These are phyloP conservation scores for Scorias spongiosa DNA, from an alignment of 2,329 filamentous ascomycete genomes.

Conservation along the genomic window DNA sequence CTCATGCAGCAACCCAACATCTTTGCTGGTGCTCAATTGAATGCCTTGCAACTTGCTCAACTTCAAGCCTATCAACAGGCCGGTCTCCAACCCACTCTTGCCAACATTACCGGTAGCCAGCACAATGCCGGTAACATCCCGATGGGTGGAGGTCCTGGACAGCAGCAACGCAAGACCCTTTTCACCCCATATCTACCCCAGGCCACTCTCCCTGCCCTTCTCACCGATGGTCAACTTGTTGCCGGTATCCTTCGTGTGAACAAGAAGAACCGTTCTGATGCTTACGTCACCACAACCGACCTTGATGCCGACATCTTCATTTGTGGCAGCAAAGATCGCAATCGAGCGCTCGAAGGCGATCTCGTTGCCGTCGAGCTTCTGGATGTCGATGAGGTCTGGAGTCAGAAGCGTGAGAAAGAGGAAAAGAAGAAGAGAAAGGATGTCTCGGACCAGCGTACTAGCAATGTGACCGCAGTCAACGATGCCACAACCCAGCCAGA, in stretches of 20 bases:
- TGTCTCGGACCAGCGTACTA: constrained; percentile 78
- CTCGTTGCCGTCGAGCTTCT: constrained; percentile 90
- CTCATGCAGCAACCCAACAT: constrained; percentile 64
- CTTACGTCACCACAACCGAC: constrained; percentile 89
- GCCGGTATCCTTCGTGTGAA: constrained; percentile 95
- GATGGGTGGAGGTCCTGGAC: constrained; percentile 39
- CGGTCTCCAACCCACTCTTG: constrained; percentile 45
- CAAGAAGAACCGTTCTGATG: constrained; percentile 98
- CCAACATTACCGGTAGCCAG: constrained; percentile 28
- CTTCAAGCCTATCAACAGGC: constrained; percentile 84
- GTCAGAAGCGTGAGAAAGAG: constrained; percentile 97
- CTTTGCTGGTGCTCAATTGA: constrained; percentile 73
- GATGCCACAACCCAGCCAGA: constrained; percentile 41
- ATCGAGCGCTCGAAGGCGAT: constrained; percentile 90
- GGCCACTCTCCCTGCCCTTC: constrained; percentile 76
- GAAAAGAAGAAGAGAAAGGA: constrained; percentile 99
- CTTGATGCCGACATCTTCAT: constrained; percentile 98
- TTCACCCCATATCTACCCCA: constrained; percentile 97
- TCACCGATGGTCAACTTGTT: constrained; percentile 84
- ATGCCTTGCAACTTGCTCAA: constrained; percentile 75
- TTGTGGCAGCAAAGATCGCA: constrained; percentile 96
- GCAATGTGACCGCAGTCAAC: constrained; percentile 52
- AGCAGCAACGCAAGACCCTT: constrained; percentile 92
- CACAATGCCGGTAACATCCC: constrained; percentile 32
- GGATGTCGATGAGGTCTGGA: constrained; percentile 96